Percentiles rank a stretch among this genome's conserved stretches.
Conservation (phyloP, 495 filamentous ascomycete species). For the Entonaema liquescens region DNA sequence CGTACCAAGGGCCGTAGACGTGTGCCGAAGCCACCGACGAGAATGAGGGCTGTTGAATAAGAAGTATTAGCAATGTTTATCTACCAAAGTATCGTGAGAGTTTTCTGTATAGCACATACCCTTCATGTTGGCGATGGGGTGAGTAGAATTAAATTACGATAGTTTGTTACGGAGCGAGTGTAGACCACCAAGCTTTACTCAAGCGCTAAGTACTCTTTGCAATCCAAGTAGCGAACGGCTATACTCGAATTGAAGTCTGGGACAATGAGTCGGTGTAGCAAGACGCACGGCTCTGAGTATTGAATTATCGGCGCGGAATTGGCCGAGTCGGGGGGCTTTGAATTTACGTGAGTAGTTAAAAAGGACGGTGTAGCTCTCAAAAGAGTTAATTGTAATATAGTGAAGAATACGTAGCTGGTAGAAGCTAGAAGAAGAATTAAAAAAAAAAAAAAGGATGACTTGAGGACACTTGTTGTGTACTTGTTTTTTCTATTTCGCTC, state of each 20-base stretch:
- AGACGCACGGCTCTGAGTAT: neutral
- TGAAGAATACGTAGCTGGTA: neutral
- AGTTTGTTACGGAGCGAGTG: slow-evolving; percentile 19
- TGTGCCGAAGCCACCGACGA: slow-evolving; percentile 98
- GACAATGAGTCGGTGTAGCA: slow-evolving; percentile 24
- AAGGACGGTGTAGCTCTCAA: neutral
- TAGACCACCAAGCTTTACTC: neutral
- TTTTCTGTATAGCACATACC: slow-evolving; percentile 42
- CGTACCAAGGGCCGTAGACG: slow-evolving; percentile 96
- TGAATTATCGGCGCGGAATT: neutral
- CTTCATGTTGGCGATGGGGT: slow-evolving; percentile 50
- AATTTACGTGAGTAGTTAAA: neutral
- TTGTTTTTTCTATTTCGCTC: neutral
- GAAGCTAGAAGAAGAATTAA: neutral
- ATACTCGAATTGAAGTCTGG: slow-evolving; percentile 7
- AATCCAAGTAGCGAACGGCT: slow-evolving; percentile 29
- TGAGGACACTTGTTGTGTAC: slow-evolving; percentile 25
- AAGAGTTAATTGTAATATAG: neutral
- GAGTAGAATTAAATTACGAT: slow-evolving; percentile 6
- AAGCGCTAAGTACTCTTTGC: slow-evolving; percentile 9
- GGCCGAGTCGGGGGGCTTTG: neutral
- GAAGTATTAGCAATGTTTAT: neutral
- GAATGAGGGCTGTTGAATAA: slow-evolving; percentile 82
- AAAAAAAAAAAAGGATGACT: neutral
- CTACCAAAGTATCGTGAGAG: neutral